Evolutionary conservation across 108 stramenopile genomes (phyloP), one percentile per base, ranked within the genome.

Genomic region (Nitzschia putrida): DNA sequence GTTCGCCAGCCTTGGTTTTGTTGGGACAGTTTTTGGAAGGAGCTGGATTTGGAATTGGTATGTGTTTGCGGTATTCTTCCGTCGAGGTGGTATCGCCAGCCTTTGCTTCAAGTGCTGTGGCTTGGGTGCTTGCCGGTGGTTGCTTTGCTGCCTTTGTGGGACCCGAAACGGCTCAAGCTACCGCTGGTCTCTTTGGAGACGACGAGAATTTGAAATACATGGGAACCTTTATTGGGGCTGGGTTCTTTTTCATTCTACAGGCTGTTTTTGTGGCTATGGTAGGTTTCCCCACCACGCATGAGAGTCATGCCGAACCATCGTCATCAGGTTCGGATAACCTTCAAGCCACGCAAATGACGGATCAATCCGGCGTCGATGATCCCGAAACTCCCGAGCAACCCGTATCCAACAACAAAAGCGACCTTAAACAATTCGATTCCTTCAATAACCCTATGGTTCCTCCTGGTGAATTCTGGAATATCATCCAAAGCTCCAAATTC

Each of bases 121-220:
- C 76, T 18, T 59, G 67, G 65, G 76, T 77, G 5, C 53, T 81
- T 12, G 66, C 52, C 6, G 80, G 80, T 49, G 80, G 80, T 10
- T 76, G 74, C 37, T 29, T 81, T 25, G 80, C 80, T 9, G 69
- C 80, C 29, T 77, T 81, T 69, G 76, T 64, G 3, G 80, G 80
- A 10, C 80, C 80, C 20, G 80, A 81, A 64, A 25, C 63, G 1
- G 76, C 76, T 2, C 43, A 68, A 50, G 80, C 47, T 0, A 65
- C 66, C 7, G 66, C 16, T 45, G 72, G 66, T 4, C 16, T 45
- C 20, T 64, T 80, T 64, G 61, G 66, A 3, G 47, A 49, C 18
- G 61, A 76, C 7, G 67, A 26, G 9, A 45, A 68, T 20, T 34
- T 73, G 37, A n/a, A 49, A 34, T 77, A 68, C 53, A 18, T 81